phyloP scores from a whole-genome alignment of 257 asterid genomes.

The Nicotiana noctiflora region DNA sequence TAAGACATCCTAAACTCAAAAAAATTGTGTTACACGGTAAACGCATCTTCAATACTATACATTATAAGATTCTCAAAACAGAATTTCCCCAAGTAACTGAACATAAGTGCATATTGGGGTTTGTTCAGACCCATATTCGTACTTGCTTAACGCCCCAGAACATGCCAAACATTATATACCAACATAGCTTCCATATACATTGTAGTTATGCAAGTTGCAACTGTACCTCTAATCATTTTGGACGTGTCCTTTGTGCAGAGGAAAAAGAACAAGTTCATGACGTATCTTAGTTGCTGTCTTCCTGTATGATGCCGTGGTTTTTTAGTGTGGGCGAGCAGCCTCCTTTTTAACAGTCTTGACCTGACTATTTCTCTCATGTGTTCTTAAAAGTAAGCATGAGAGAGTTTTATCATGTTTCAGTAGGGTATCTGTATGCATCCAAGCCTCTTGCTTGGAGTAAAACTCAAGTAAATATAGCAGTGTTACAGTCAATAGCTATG shows the following conservation, averaged over 20 bases:
- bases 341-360: background rate
- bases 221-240: conserved; percentile 10
- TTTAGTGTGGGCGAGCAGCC: background rate
- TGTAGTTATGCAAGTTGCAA: background rate
- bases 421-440: background rate
- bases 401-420: background rate
- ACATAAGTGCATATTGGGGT: background rate
- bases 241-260: conserved; percentile 20
- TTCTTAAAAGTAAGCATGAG: background rate
- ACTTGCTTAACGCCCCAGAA: conserved; percentile 25
- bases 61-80: background rate
- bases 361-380: background rate
- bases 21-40: background rate
- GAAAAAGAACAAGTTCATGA: conserved; percentile 20
- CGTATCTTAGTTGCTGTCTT: conserved; percentile 27
- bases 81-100: background rate
- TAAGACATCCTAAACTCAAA: conserved; percentile 7
- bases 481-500: background rate
- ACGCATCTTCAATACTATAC: background rate
- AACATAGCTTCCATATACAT: background rate
- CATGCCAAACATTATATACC: background rate
- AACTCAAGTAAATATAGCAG: background rate
- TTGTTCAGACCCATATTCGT: conserved; percentile 28
- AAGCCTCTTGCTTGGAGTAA: conserved; percentile 9
- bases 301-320: background rate